Base-by-base conservation (phyloP, 495 filamentous ascomycete genomes). In the Xylaria cubensis region DNA sequence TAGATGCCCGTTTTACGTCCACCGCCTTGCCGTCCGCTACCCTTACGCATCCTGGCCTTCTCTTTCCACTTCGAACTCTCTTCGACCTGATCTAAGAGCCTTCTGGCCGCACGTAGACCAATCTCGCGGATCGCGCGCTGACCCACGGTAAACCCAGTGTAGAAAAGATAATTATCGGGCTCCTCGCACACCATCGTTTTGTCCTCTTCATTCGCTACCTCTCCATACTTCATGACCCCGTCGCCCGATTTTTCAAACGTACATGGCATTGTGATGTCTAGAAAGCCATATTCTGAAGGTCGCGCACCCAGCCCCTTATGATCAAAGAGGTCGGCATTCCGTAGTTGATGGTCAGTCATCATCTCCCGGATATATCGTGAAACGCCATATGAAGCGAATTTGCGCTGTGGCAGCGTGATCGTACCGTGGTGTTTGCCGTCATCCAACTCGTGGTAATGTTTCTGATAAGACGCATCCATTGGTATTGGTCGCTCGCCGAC, bases 271-370 rank as follows among this genome's bases (percentile, higher is more conserved):
- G 72, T 76, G 5, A 82, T 74, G 3, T 83, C 72, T 0, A 61
- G 46, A 53, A 76, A 84, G 5, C 75, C 73, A 3, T 81, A 72
- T 0, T 42, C 65, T 0, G 48, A 36, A 0, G 75, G 68, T 48
- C 44, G 69, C 3, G 71, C 73, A 1, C 81, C 80, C 0, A 79
- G 64, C 1, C 80, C 80, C 12, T 77, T 79, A 29, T 73, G 72
- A 19, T 83, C 80, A 6, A 70, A 50, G 12, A 83, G 48, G 1
- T 75, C 78, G 8, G 74, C 70, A 29, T 67, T 64, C 42, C 75
- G 78, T 39, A 84, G 71, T 56, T 84, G 81, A 0, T 70, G 68
- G 55, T 84, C 82, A 10, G 77, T 56, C 21, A 84, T 78, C 29
- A 76, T 73, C 6, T 78, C 75, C 2, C 76, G 64, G 5, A 84